phyloP scores from a whole-genome alignment of 495 filamentous ascomycete species.

The Pyrenopolyporus hunteri region DNA sequence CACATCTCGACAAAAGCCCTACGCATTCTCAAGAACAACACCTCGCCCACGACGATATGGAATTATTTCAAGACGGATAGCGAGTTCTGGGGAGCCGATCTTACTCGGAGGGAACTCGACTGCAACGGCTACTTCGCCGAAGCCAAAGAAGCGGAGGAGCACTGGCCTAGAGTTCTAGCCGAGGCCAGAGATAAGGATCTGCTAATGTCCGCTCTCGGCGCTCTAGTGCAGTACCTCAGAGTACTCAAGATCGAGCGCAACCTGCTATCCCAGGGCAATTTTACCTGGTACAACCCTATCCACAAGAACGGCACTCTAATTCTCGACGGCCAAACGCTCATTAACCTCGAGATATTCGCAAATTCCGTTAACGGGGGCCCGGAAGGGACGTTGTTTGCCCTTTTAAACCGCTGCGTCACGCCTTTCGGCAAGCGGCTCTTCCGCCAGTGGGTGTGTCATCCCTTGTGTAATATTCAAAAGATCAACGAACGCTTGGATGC shows the following conservation, averaged over 20 bases:
- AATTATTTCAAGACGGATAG: constrained; percentile 86
- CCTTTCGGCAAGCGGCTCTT: constrained; percentile 98
- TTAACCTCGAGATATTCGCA: constrained; percentile 95
- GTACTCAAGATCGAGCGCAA: constrained; percentile 88
- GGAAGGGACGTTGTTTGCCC: constrained; percentile 85
- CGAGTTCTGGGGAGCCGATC: constrained; percentile 92
- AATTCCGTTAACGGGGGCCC: constrained; percentile 88
- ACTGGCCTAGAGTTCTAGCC: constrained; percentile 80
- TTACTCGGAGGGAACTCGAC: constrained; percentile 81
- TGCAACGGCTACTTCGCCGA: constrained; percentile 80
- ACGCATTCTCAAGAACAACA: constrained; percentile 97
- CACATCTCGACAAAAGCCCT: constrained; percentile 80
- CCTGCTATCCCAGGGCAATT: constrained; percentile 87
- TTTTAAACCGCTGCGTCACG: constrained; percentile 93
- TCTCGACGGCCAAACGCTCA: constrained; percentile 93
- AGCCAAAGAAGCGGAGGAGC: constrained; percentile 63
- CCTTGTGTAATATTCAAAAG: constrained; percentile 79
- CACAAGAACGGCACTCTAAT: constrained; percentile 91
- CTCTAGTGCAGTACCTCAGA: constrained; percentile 84
- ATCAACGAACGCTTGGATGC: constrained; percentile 97
- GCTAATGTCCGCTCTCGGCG: constrained; percentile 91
- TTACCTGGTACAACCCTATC: constrained; percentile 91
- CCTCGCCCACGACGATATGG: constrained; percentile 90
- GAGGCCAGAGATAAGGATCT: constrained; percentile 79
- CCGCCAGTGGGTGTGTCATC: constrained; percentile 97